phyloP scores from a whole-genome alignment of 202 grass and related monocot species.

The Sporobolus alterniflorus region DNA sequence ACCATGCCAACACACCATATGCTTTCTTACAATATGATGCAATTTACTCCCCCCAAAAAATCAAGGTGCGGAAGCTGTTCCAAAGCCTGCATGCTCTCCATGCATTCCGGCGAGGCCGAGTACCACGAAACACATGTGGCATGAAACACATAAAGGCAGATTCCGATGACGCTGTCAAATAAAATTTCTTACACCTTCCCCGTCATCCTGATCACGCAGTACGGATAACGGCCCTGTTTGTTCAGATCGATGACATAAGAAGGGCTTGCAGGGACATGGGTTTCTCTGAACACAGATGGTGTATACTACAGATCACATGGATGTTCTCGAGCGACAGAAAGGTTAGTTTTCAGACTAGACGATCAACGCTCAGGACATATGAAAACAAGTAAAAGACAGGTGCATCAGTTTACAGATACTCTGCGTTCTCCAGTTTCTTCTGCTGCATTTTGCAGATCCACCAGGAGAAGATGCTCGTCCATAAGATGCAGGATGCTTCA shows the following conservation, averaged over 20 bases:
- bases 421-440: background rate
- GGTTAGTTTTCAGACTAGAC: background rate
- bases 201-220: too few relatives aligned
- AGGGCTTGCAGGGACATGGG: too few relatives aligned
- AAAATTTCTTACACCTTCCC: too few relatives aligned
- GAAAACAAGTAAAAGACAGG: too few relatives aligned
- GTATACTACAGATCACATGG: too few relatives aligned
- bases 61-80: slow-evolving; percentile 31
- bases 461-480: background rate
- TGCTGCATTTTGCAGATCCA: background rate
- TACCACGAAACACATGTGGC: too few relatives aligned
- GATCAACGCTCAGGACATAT: background rate
- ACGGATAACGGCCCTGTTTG: too few relatives aligned
- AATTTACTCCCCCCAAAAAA: slow-evolving; percentile 2
- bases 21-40: slow-evolving; percentile 30
- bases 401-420: background rate
- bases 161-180: too few relatives aligned
- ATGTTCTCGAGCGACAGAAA: too few relatives aligned
- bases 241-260: too few relatives aligned
- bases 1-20: background rate
- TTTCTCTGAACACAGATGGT: too few relatives aligned
- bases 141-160: too few relatives aligned
- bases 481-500: background rate
- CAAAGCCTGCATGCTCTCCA: background rate
- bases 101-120: slow-evolving; percentile 25